Evolutionary conservation across 2,329 filamentous ascomycete species (phyloP).

Genomic region (Rhexocercosporidium sp.): DNA sequence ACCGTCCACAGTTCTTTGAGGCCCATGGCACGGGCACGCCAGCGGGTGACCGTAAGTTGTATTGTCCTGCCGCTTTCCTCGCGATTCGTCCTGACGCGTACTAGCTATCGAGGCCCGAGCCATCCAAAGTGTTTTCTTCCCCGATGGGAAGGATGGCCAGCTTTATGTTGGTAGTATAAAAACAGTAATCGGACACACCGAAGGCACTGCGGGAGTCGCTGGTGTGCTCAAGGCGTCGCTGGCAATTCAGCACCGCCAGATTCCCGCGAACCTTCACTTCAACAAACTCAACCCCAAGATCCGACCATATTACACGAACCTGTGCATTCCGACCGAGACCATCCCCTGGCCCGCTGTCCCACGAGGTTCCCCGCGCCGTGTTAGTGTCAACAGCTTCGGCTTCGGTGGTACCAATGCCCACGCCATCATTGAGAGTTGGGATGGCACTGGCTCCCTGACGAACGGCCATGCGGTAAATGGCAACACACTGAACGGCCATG

Average conservation of each 20-base stretch:
- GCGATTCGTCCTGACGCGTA: too few species aligned
- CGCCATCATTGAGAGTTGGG: not conserved
- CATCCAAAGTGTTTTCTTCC: slow-evolving; percentile 24
- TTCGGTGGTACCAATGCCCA: slow-evolving; percentile 10
- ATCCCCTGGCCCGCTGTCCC: slow-evolving; percentile 28
- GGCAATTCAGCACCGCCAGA: slow-evolving; percentile 35
- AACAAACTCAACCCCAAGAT: slow-evolving; percentile 44
- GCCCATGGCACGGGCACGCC: slow-evolving; percentile 33
- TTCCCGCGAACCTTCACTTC: slow-evolving; percentile 43
- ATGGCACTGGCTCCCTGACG: not conserved
- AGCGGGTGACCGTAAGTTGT: slow-evolving; percentile 7
- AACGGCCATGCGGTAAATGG: too few species aligned
- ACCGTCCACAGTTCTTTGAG: slow-evolving; percentile 31
- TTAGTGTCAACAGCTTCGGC: slow-evolving; percentile 44
- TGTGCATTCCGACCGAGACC: not conserved
- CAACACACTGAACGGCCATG: too few species aligned
- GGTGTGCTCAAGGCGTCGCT: slow-evolving; percentile 40
- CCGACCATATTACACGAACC: slow-evolving; percentile 18
- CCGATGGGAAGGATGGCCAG: not conserved
- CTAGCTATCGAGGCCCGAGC: slow-evolving; percentile 15
- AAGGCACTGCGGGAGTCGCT: slow-evolving; percentile 41
- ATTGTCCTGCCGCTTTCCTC: not conserved
- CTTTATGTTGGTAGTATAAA: slow-evolving; percentile 27
- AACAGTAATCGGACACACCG: slow-evolving; percentile 38
- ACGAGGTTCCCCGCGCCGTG: slow-evolving; percentile 15